phyloP scores from a whole-genome alignment of 805 yeast genomes.

The Lipomyces sp. region DNA sequence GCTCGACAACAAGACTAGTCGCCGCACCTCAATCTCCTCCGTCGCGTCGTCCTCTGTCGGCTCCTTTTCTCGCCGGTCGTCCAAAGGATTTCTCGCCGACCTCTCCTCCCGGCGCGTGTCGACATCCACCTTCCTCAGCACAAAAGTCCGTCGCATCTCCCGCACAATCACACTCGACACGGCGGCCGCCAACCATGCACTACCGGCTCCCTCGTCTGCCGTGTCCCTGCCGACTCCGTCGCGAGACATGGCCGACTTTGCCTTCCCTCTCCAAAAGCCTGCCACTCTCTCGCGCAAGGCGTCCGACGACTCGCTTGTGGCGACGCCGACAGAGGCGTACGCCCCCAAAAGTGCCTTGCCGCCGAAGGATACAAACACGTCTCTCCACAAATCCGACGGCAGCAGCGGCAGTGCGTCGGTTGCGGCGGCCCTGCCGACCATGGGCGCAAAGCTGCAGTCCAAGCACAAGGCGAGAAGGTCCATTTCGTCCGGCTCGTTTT shows the following conservation, averaged over 20 bases:
- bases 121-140: slow-evolving; percentile 7
- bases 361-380: too few species aligned
- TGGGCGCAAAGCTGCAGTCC: not conserved
- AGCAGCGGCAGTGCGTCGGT: not conserved
- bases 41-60: not conserved
- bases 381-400: too few species aligned
- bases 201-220: not conserved
- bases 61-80: slow-evolving; percentile 10
- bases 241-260: not conserved
- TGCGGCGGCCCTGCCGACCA: not conserved
- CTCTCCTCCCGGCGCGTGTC: slow-evolving; percentile 10
- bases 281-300: too few species aligned
- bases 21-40: slow-evolving; percentile 9
- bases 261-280: not conserved
- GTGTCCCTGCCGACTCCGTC: not conserved
- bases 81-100: slow-evolving; percentile 21
- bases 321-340: too few species aligned
- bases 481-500: slow-evolving; percentile 17
- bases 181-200: not conserved
- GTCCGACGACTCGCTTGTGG: too few species aligned
- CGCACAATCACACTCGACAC: slow-evolving; percentile 16
- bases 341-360: too few species aligned
- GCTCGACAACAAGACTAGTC: not conserved
- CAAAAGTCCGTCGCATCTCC: slow-evolving; percentile 27
- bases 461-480: slow-evolving; percentile 15